Evolutionary conservation across 768 basidiomycete genomes (phyloP), one percentile per base, ranked within the genome.

Genomic region (Cubamyces lactineus): DNA sequence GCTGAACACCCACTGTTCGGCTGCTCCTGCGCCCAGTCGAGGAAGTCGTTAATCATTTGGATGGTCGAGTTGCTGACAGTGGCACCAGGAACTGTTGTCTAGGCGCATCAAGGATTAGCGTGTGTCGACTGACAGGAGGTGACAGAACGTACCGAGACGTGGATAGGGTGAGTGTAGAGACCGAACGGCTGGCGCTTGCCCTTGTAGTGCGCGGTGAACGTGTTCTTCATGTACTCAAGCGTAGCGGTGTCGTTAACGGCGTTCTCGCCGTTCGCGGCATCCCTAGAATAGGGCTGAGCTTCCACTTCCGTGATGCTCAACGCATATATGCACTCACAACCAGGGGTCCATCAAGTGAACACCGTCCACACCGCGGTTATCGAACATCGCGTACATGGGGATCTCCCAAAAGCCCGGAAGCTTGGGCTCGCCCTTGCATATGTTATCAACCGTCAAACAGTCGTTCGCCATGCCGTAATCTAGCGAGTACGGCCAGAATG

Each of bases 351-450:
- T 92, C 66, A 92, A 76, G 76, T 92, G 89, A 16, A 78, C 73
- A 0, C 88, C 88, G 7, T 64, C 74, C 9, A 73, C 76, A 5
- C 87, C 87, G 12, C 75, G 72, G 11, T 80, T 61, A 70, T 90
- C 89, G 64, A 92, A 91, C 73, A 85, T 82, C 0, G 86, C 86
- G 71, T 91, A 91, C 90, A 92, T 91, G 1, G 91, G 91, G 55
- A 91, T 80, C 74, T 92, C 89, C 91, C 91, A 93, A 69, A 93
- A 81, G 5, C 91, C 91, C 21, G 89, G 87, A 2, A 92, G 75
- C 64, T 83, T 82, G 6, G 88, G 87, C 74, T 87, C 71, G 46
- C 91, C 91, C 67, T 85, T 81, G 74, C 91, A 92, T 3, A 81
- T 73, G 26, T 78, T 81, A 0, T 71, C 68, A 3, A 86, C 80